Evolutionary conservation across 2,329 filamentous ascomycete species (phyloP), one percentile per base, ranked within the genome.

Genomic region (Paracamarosporium sp.): DNA sequence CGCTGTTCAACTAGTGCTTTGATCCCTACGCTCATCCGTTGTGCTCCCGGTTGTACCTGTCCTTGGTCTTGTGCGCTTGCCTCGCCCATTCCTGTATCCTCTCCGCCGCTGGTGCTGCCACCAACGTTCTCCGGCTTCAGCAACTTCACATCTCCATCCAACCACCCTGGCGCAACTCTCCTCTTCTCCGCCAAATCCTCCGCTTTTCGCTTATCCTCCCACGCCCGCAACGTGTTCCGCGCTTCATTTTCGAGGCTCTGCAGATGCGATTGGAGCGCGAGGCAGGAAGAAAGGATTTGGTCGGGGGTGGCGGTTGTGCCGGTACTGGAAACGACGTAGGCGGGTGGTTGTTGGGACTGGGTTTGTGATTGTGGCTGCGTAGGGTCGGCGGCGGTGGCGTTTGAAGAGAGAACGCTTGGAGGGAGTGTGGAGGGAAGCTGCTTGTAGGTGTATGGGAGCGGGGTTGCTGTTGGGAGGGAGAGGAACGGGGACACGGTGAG

Each of bases 401-500:
- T 44, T 71, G 56, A 80, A 57, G 84, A 83, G 7, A 87, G 85
- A 31, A 87, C 83, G 1, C 91, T 90, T 1, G 87, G 87, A 0
- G 95, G 94, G 0, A 98, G 86, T 2, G 92, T 90, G 0, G 92
- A 94, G 0, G 94, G 92, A 72, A 98, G 89, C 11, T 88, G 85
- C 74, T 93, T 94, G 85, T 97, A 98, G 67, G 92, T 96, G 81
- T 98, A 98, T 24, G 95, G 94, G 7, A 99, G 87, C 0, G 93
- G 97, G 20, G 93, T 91, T 25, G 94, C 90, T 28, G 91, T 90
- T 11, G 95, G 95, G 30, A 99, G 89, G 59, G 90, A 90, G 69
- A 98, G 87, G 81, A 97, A 97, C 25, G 95, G 95, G 3, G 94
- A 97, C 43, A 98, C 93, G 48, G 93, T 96, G 54, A 99, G 82